A percentile compares a stretch with the other conserved stretches of the same genome.
Evolutionary conservation across 2,329 filamentous ascomycete genomes (phyloP).

Genomic region (Penicillium sp.): DNA sequence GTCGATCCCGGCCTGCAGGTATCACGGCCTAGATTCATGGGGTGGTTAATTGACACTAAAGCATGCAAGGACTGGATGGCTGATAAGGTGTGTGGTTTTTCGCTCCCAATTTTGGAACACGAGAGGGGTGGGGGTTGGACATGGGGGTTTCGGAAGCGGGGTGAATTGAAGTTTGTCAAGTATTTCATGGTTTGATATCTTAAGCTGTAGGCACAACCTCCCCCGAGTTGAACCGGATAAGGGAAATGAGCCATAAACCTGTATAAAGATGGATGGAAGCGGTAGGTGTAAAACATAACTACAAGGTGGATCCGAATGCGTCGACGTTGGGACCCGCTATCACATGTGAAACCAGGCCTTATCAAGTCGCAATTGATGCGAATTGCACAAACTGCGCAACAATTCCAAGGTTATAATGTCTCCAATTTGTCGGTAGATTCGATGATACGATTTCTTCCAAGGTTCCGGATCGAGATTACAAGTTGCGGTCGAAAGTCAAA

Average conservation of each 20-base stretch:
- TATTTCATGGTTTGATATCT: no score
- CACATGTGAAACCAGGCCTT: conserved; percentile 30
- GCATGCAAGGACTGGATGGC: conserved; percentile 5
- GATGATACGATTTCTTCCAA: background rate
- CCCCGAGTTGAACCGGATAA: background rate
- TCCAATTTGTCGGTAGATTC: background rate
- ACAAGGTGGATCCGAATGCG: conserved; percentile 15
- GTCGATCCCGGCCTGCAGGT: conserved; percentile 14
- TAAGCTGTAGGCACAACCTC: no score
- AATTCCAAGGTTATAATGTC: background rate
- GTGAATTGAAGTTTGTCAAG: no score
- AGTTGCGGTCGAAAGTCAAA: conserved; percentile 7
- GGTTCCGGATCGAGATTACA: background rate
- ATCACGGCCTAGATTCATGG: conserved; percentile 5
- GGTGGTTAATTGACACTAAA: conserved; percentile 1
- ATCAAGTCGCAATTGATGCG: conserved; percentile 13
- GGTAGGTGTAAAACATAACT: background rate
- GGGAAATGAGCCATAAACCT: background rate
- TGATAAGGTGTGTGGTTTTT: conserved; percentile 10
- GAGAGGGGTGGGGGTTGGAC: background rate
- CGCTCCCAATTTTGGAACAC: background rate
- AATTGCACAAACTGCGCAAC: background rate
- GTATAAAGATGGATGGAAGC: no score
- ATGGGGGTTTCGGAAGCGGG: background rate
- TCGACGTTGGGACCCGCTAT: conserved; percentile 32